These are phyloP conservation scores for Botrytis sinoallii DNA, from an alignment of 2,329 filamentous ascomycete genomes.

Conservation along the genomic window DNA sequence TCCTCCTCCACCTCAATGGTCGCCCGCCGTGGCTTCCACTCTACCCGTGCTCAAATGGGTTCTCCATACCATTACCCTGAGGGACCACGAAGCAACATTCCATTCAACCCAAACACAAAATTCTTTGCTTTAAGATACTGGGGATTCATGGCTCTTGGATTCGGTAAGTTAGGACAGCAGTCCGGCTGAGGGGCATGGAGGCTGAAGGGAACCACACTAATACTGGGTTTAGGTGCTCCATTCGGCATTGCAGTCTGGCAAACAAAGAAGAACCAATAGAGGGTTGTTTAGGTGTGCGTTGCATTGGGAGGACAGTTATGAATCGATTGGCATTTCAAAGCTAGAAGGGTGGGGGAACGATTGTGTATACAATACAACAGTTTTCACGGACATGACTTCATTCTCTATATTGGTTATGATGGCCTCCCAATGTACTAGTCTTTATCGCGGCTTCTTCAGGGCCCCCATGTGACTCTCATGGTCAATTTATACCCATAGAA, in stretches of 20 bases:
- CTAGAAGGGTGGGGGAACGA: slow-evolving; percentile 18
- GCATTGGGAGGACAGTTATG: slow-evolving; percentile 1
- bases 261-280: slow-evolving; percentile 40
- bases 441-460: background rate
- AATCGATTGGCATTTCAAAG: slow-evolving; percentile 24
- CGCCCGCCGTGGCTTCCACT: slow-evolving; percentile 90
- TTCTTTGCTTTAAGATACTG: slow-evolving; percentile 84
- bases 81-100: slow-evolving; percentile 89
- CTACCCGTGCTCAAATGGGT: slow-evolving; percentile 77
- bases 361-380: slow-evolving; percentile 20
- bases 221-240: slow-evolving; percentile 44
- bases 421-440: background rate
- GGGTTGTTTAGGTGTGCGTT: background rate
- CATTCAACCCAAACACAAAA: slow-evolving; percentile 92
- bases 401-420: slow-evolving; percentile 9
- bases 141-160: slow-evolving; percentile 58
- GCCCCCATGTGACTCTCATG: background rate
- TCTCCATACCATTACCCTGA: slow-evolving; percentile 99
- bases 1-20: slow-evolving; percentile 62
- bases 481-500: background rate
- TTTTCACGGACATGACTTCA: slow-evolving; percentile 11
- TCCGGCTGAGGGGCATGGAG: background rate
- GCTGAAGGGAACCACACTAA: slow-evolving; percentile 26
- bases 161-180: slow-evolving; percentile 45
- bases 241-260: slow-evolving; percentile 57